Evolutionary conservation across 371 early-diverging fungal species (phyloP), one percentile per base, ranked within the genome.

Genomic region (Mucor saturninus): DNA sequence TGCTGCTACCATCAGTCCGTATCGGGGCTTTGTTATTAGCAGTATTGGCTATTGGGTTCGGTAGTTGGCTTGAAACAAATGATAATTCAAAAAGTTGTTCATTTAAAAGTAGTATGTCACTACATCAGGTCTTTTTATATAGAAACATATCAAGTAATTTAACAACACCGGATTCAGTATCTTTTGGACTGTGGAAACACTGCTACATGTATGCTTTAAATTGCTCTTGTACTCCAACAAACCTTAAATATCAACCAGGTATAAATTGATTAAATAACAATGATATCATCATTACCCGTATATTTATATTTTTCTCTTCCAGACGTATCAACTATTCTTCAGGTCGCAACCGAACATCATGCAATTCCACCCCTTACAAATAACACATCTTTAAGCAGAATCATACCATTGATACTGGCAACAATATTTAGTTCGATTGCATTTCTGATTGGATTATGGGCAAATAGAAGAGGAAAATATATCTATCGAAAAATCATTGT

Each of bases 181-280:
- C 76, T 3, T 68, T 79, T 69, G 79, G 79, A 10, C 46, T 79
- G 35, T 79, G 79, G 79, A 66, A 70, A 38, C 68, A 70, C 40
- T 79, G 79, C 45, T 74, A 72, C 64, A 60, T 75, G 28, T 79
- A 72, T 48, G 61, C 76, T 38, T 71, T 65, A 5, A 74, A 75
- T 53, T 75, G 76, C 54, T 65, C 74, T 9, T 79, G 79, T 53
- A 58, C 74, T 35, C 51, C 72, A 5, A 53, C 68, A 28, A 56
- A 59, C 40, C 56, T 79, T 13, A 64, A 39, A 29, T 79, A 79
- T 56, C 68, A 71, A 43, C 69, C 71, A 46, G 79, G 79, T 79
- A 50, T 8, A 5, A 30, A 28, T 21, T 15, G 51, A 50, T 35
- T 35, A 35, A 35, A 35, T 35, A 8, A 35, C 8, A 35, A 42